phyloP scores from a whole-genome alignment of 2,329 filamentous ascomycete genomes.

The Beauveria sp. region DNA sequence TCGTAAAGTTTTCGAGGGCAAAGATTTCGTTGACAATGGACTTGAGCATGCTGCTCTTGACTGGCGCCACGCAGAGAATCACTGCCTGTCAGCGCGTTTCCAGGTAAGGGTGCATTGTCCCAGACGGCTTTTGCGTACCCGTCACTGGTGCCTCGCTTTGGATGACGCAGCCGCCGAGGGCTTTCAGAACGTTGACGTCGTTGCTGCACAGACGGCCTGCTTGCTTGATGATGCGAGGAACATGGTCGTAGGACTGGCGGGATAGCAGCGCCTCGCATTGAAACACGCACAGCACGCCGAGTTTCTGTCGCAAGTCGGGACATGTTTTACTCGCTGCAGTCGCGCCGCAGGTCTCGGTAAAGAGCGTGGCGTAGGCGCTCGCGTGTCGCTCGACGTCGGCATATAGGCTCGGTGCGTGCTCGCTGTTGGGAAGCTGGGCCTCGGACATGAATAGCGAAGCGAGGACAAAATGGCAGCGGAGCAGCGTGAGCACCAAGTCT shows the following conservation, averaged over 20 bases:
- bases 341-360: background rate
- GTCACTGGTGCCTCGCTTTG: conserved; percentile 42
- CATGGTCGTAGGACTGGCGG: conserved; percentile 59
- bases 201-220: conserved; percentile 34
- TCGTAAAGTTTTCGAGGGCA: conserved; percentile 46
- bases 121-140: conserved; percentile 30
- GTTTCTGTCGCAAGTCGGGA: conserved; percentile 52
- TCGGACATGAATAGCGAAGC: conserved; percentile 43
- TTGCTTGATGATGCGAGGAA: conserved; percentile 52
- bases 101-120: background rate
- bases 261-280: conserved; percentile 70
- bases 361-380: conserved; percentile 15
- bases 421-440: conserved; percentile 30
- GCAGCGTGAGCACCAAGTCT: conserved; percentile 49
- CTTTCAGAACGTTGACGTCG: conserved; percentile 44
- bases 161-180: conserved; percentile 60
- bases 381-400: conserved; percentile 53
- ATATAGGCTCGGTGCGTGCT: conserved; percentile 44
- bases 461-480: conserved; percentile 66
- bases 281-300: conserved; percentile 61
- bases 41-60: conserved; percentile 46
- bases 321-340: background rate
- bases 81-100: background rate
- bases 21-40: conserved; percentile 65
- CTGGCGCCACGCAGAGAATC: conserved; percentile 23